Conservation (phyloP, 2,329 filamentous ascomycete species). For the Fusarium redolens region DNA sequence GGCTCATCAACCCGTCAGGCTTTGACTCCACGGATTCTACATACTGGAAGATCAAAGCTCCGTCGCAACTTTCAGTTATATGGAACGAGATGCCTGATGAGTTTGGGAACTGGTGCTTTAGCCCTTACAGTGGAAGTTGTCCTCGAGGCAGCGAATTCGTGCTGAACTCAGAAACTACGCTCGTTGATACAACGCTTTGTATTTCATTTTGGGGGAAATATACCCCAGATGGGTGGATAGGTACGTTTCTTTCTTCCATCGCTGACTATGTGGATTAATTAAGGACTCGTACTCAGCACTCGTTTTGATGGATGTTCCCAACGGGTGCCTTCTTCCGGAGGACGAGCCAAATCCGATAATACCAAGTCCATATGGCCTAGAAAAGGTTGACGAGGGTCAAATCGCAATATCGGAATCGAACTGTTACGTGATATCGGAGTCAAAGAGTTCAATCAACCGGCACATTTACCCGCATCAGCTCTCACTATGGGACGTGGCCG, state of each 20-base stretch:
- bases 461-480: background rate
- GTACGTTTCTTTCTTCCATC: background rate
- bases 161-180: accelerated
- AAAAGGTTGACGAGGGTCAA: background rate
- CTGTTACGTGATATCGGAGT: background rate
- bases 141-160: accelerated
- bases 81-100: background rate
- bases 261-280: accelerated
- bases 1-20: background rate
- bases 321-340: background rate
- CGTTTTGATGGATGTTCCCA: background rate
- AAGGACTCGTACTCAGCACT: accelerated
- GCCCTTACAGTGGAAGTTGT: background rate
- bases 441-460: background rate
- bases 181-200: accelerated
- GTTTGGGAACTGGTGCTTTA: background rate
- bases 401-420: accelerated
- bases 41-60: background rate
- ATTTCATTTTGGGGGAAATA: background rate
- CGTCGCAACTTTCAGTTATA: background rate
- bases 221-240: background rate
- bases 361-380: background rate
- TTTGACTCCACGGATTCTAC: background rate
- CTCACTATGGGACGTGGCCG: background rate
- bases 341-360: accelerated